phyloP scores from a whole-genome alignment of 1,139 yeast species.

The Sugiyamaella novakii region DNA sequence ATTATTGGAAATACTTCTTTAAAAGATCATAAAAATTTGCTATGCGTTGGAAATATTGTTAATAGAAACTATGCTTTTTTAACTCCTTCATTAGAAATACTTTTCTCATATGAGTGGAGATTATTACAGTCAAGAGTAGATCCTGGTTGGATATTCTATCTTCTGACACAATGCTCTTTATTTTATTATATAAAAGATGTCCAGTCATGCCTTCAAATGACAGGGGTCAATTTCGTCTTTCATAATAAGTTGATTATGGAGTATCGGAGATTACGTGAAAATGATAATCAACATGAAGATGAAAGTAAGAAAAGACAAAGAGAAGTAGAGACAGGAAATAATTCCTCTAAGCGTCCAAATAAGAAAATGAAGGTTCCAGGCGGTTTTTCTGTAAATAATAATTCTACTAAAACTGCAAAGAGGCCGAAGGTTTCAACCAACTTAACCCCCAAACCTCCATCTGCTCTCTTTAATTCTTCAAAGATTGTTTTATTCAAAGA shows the following conservation, averaged over 20 bases:
- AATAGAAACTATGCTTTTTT: background rate
- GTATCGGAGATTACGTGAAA: no score
- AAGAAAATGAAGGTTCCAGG: no score
- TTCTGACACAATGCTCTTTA: conserved; percentile 17
- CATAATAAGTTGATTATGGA: no score
- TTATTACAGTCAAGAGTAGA: conserved; percentile 13
- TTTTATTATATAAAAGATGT: conserved; percentile 2
- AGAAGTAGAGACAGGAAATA: background rate
- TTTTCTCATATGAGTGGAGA: conserved; percentile 5
- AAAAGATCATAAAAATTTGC: background rate
- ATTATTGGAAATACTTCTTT: background rate
- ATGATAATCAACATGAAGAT: background rate
- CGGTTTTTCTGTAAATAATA: background rate
- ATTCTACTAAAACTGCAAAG: background rate
- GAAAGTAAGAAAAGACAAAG: background rate
- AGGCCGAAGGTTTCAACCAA: no score
- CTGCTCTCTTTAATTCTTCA: conserved; percentile 2
- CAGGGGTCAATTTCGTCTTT: background rate
- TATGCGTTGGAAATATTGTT: background rate
- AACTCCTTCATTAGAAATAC: background rate
- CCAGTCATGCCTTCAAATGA: background rate
- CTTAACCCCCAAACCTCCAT: background rate
- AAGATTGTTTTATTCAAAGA: conserved; percentile 1
- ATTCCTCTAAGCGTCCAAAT: background rate
- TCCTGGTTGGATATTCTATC: conserved; percentile 3